phyloP scores from a whole-genome alignment of 2,329 filamentous ascomycete species.

The Alternaria sp. region DNA sequence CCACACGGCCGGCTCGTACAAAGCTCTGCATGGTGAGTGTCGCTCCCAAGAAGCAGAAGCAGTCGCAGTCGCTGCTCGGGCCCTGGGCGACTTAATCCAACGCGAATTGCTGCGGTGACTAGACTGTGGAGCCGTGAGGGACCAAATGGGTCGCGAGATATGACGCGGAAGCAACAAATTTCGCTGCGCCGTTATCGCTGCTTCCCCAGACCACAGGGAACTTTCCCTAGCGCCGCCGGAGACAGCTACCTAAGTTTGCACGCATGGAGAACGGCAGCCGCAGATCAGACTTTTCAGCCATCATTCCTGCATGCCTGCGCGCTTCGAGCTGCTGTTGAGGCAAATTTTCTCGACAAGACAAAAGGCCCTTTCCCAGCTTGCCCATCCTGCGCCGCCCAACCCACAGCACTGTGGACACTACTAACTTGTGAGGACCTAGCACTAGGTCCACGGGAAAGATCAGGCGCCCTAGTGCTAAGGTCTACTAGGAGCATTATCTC shows the following conservation, averaged over 20 bases:
- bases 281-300: conserved; percentile 1
- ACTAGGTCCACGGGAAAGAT: background rate
- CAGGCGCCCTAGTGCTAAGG: background rate
- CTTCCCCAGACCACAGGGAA: conserved; percentile 13
- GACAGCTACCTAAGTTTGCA: background rate
- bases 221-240: background rate
- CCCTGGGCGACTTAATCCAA: conserved; percentile 19
- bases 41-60: conserved; percentile 27
- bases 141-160: conserved; percentile 5
- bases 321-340: background rate
- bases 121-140: conserved; percentile 17
- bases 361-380: background rate
- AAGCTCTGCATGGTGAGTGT: conserved; percentile 47
- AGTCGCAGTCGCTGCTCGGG: conserved; percentile 9
- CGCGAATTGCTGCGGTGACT: conserved; percentile 24
- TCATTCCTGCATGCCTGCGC: background rate
- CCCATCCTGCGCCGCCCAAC: background rate
- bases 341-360: background rate
- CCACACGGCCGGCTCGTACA: conserved; percentile 47
- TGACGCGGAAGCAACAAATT: conserved; percentile 40
- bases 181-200: conserved; percentile 28
- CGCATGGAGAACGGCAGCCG: background rate
- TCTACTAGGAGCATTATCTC: background rate
- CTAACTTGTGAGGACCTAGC: background rate
- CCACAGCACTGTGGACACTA: background rate